Evolutionary conservation across 352 stramenopile genomes (phyloP), one percentile per base, ranked within the genome.

Genomic region (Elongisporangium anandrum): DNA sequence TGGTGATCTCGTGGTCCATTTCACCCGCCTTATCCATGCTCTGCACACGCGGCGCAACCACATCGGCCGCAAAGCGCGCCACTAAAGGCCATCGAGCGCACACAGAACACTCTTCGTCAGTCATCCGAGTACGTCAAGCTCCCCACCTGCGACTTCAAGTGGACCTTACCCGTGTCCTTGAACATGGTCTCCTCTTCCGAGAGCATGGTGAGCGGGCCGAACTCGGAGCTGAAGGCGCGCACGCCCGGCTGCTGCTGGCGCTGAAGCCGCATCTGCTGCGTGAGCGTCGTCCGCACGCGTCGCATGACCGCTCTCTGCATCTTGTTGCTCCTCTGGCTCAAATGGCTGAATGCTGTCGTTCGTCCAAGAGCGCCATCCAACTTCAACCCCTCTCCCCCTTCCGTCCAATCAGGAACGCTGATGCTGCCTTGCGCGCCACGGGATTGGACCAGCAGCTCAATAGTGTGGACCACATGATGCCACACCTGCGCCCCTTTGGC

Each of bases 1-100:
- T 67, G 5, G 97, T 90, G 65, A 99, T 88, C 3, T 74, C 69
- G 17, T 97, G 88, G 68, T 95, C 74, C 73, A 98, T 97, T 50
- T 93, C 80, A 7, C 85, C 88, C 22, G 89, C 75, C 50, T 90
- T 69, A 66, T 99, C 96, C 96, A 99, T 99, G 19, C 80, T 77
- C 53, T 87, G 80, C 20, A 98, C 96, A 22, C 88, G 71, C 5
- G 97, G 96, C 1, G 70, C 70, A 48, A 97, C 89, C 45, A 90
- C 73, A 50, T 95, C 87, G 0, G 81, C 77, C 7, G 92, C 88
- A 71, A 98, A 98, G 61, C 80, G 80, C 12, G 82, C 74, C 16
- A 97, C 86, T 85, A 19, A 29, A 20, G 38, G n/a, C 22, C 22
- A 41, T n/a, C 49, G 10, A 59, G 19, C 26, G 34, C n/a, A n/a